phyloP scores from a whole-genome alignment of 2,329 filamentous ascomycete species.

The Clarireedia monteithiana region DNA sequence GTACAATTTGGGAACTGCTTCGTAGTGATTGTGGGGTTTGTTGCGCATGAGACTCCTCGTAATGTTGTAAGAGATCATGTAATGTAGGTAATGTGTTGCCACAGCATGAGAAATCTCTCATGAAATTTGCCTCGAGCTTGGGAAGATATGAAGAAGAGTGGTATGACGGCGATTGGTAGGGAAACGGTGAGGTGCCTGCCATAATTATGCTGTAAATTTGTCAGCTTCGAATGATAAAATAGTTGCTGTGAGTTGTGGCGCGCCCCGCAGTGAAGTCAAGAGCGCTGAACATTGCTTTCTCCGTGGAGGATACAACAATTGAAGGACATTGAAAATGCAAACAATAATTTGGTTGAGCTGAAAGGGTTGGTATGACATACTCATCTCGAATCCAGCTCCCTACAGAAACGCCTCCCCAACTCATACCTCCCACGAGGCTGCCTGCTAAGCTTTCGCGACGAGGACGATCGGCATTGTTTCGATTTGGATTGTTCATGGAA shows the following conservation, averaged over 20 bases:
- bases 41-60: slow-evolving; percentile 87
- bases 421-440: slow-evolving; percentile 74
- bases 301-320: not conserved
- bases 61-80: slow-evolving; percentile 92
- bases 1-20: slow-evolving; percentile 30
- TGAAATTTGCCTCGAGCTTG: slow-evolving; percentile 94
- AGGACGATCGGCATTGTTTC: slow-evolving; percentile 48
- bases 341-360: not conserved
- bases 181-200: slow-evolving; percentile 91
- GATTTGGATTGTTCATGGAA: slow-evolving; percentile 55
- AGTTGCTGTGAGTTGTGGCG: not conserved
- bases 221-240: slow-evolving; percentile 12
- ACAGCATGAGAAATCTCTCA: slow-evolving; percentile 96
- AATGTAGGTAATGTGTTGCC: slow-evolving; percentile 82
- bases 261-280: not conserved
- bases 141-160: slow-evolving; percentile 95
- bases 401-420: slow-evolving; percentile 93
- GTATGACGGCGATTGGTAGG: slow-evolving; percentile 84
- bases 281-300: not conserved
- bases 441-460: slow-evolving; percentile 56
- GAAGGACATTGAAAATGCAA: not conserved
- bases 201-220: slow-evolving; percentile 69
- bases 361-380: slow-evolving; percentile 52
- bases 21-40: slow-evolving; percentile 46
- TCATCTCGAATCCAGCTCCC: slow-evolving; percentile 97